A percentile compares a stretch with the other conserved stretches of the same genome.
These are phyloP conservation scores for Annulohypoxylon moriforme DNA, from an alignment of 495 filamentous ascomycete species.

Conservation along the genomic window DNA sequence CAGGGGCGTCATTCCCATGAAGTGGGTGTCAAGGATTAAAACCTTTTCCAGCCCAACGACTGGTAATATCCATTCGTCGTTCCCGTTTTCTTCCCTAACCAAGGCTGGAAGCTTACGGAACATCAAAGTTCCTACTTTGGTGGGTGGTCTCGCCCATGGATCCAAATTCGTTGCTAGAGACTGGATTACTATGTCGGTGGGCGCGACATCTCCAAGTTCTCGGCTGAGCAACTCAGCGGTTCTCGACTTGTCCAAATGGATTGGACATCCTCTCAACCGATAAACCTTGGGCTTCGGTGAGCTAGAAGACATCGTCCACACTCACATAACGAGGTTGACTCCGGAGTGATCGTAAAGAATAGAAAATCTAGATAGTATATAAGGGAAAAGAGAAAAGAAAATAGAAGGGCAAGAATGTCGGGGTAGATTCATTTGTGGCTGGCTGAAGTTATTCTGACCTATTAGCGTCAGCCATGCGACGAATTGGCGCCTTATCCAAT, in stretches of 20 bases:
- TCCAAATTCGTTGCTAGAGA: constrained; percentile 17
- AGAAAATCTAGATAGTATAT: neutral
- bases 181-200: constrained; percentile 14
- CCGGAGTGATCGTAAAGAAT: constrained; percentile 40
- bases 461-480: neutral
- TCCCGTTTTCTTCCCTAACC: neutral
- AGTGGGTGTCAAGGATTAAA: constrained; percentile 28
- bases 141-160: constrained; percentile 13
- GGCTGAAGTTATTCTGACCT: neutral
- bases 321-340: neutral
- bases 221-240: constrained; percentile 4
- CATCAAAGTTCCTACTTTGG: constrained; percentile 17
- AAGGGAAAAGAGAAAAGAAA: neutral
- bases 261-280: constrained; percentile 10
- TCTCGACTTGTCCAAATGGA: constrained; percentile 13
- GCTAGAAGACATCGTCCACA: neutral
- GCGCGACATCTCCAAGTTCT: constrained; percentile 6
- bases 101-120: constrained; percentile 8
- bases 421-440: neutral
- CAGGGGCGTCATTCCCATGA: constrained; percentile 23
- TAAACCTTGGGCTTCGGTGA: constrained; percentile 9
- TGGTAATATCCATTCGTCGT: constrained; percentile 6
- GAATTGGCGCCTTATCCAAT: no score
- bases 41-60: constrained; percentile 6
- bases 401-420: neutral